Evolutionary conservation across 2,329 filamentous ascomycete species (phyloP).

Genomic region (Pyrenochaeta sp.): DNA sequence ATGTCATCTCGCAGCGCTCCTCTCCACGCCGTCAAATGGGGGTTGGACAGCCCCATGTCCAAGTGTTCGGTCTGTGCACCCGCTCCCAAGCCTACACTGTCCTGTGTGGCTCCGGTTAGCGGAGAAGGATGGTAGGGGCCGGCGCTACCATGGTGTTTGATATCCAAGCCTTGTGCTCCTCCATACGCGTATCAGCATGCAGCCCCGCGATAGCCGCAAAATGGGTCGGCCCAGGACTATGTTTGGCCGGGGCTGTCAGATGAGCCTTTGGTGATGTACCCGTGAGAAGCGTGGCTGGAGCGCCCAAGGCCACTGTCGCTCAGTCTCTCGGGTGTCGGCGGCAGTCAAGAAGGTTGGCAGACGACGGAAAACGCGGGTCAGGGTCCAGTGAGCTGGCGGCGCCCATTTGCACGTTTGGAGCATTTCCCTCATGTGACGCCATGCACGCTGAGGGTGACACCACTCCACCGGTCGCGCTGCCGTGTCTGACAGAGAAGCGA

Average conservation of each 20-base stretch:
- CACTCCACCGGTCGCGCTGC: not conserved
- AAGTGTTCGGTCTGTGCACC: conserved; percentile 22
- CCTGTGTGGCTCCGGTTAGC: conserved; percentile 29
- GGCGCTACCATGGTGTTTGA: conserved; percentile 30
- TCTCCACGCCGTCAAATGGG: conserved; percentile 25
- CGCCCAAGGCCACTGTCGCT: not conserved
- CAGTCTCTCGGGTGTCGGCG: not conserved
- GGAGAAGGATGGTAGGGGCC: conserved; percentile 25
- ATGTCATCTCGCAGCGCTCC: conserved; percentile 30
- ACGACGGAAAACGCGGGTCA: conserved; percentile 26
- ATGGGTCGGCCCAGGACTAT: conserved; percentile 11
- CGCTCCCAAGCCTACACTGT: conserved; percentile 14
- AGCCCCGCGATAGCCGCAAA: conserved; percentile 33
- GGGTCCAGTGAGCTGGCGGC: conserved; percentile 22
- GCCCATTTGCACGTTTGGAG: conserved; percentile 27
- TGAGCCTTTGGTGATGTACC: conserved; percentile 11
- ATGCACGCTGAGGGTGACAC: conserved; percentile 19
- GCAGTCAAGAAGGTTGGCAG: conserved; percentile 12
- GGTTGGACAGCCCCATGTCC: conserved; percentile 17
- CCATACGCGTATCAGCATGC: conserved; percentile 22
- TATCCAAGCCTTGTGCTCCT: conserved; percentile 30
- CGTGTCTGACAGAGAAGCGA: conserved; percentile 3
- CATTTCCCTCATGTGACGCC: conserved; percentile 26
- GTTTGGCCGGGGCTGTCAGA: conserved; percentile 15
- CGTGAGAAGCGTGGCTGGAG: not conserved